A percentile compares a stretch with the other conserved stretches of the same genome.
These are phyloP conservation scores for Phallus indusiatus DNA, from an alignment of 768 basidiomycete species.

Conservation along the genomic window DNA sequence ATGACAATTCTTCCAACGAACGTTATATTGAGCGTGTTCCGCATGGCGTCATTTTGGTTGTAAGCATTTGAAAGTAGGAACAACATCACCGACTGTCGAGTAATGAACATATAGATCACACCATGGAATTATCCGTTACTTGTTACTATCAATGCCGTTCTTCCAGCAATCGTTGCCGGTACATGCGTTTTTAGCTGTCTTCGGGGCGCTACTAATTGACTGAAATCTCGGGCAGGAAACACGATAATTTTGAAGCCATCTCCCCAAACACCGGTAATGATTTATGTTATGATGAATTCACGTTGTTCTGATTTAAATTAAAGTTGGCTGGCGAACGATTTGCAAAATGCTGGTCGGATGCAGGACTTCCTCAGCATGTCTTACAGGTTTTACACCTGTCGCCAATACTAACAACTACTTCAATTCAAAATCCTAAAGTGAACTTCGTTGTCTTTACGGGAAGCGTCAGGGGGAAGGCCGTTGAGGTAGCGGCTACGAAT, in stretches of 20 bases:
- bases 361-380: slow-evolving; percentile 69
- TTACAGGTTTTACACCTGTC: slow-evolving; percentile 72
- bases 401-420: slow-evolving; percentile 46
- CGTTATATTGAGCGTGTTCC: slow-evolving; percentile 79
- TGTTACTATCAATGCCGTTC: slow-evolving; percentile 80
- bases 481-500: slow-evolving; percentile 59
- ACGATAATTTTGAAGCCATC: slow-evolving; percentile 90
- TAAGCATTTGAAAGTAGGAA: slow-evolving; percentile 89
- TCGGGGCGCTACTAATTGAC: no score
- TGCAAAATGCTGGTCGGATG: slow-evolving; percentile 52
- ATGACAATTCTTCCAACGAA: slow-evolving; percentile 75
- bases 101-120: not conserved
- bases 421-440: slow-evolving; percentile 55
- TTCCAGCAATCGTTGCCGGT: slow-evolving; percentile 78
- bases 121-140: slow-evolving; percentile 74
- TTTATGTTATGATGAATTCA: not conserved
- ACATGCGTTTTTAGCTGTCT: not conserved
- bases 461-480: slow-evolving; percentile 70
- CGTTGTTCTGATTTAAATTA: not conserved
- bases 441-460: slow-evolving; percentile 91
- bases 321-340: slow-evolving; percentile 72
- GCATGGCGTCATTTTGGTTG: slow-evolving; percentile 78
- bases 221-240: slow-evolving; percentile 43
- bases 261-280: slow-evolving; percentile 72
- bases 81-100: not conserved